Base-by-base conservation (phyloP, 805 yeast genomes). In the Barnettozyma californica region DNA sequence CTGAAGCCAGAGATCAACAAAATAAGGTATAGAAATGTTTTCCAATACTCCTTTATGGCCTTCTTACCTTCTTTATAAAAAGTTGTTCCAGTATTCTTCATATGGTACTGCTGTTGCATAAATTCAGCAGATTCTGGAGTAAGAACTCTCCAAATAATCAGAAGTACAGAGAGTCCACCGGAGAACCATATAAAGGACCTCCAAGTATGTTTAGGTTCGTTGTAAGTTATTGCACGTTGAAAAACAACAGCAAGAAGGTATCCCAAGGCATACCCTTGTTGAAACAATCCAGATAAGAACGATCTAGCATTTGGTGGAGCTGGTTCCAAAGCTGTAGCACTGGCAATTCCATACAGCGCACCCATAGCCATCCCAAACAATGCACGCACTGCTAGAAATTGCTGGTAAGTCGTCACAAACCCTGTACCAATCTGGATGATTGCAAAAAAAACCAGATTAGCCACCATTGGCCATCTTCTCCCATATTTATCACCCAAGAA, bases 101-200 rank as follows among this genome's bases (percentile, higher is more conserved):
- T 43, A 59, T 53, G n/a, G 58, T 51, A 16, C 62, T 63, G 16
- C 55, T 61, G 21, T 47, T 50, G 39, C 33, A 64, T 52, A 62
- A 74, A 83, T n/a, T 76, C 69, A 29, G 73, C 76, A 2, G 88
- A 79, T 62, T 84, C 90, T 1, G 85, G 85, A 41, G 76, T 67
- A 35, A 68, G 59, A 50, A 74, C 53, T 63, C 90, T 74, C 82
- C 83, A 81, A 37, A 68, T 50, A 35, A 82, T 74, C 48, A 84
- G 69, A 6, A 83, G 54, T 20, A 77, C 74, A 3, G 87, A 83
- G 2, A 82, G 73, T 3, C 29, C 19, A 33, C 19, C 19, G 34
- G 81, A 74, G 59, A 85, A 83, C 90, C 90, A 85, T 66, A 80
- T 83, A 40, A 83, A 66, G 0, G 87, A 71, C 58, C 85, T 72